Percentiles rank a stretch among this genome's conserved stretches.
Evolutionary conservation across 495 filamentous ascomycete species (phyloP).

Genomic region (Apodospora peruviana): DNA sequence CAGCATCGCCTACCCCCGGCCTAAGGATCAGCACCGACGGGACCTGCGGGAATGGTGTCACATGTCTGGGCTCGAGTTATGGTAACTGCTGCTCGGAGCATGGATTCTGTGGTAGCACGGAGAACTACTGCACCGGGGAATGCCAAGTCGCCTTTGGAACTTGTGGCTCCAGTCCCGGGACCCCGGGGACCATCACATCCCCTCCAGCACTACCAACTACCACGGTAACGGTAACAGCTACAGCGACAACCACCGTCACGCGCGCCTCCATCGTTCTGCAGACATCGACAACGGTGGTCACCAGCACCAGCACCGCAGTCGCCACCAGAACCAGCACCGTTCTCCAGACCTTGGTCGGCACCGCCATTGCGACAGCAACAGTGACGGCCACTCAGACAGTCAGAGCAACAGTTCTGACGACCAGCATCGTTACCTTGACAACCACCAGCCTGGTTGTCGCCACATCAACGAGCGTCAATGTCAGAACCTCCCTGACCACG

Average conservation of each 20-base stretch:
- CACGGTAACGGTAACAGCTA: slow-evolving; percentile 12
- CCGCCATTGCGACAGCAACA: slow-evolving; percentile 8
- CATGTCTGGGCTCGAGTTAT: slow-evolving; percentile 33
- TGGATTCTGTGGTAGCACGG: slow-evolving; percentile 33
- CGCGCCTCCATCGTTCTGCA: slow-evolving; percentile 7
- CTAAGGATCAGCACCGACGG: slow-evolving; percentile 27
- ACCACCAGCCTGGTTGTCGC: slow-evolving; percentile 6
- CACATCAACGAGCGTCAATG: slow-evolving; percentile 1
- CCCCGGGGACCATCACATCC: slow-evolving; percentile 1
- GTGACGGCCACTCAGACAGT: slow-evolving; percentile 7
- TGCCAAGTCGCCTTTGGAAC: slow-evolving; percentile 33
- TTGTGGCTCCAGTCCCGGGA: slow-evolving; percentile 12
- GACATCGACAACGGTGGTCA: slow-evolving; percentile 12
- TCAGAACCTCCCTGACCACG: slow-evolving; percentile 4
- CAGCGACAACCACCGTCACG: slow-evolving; percentile 6
- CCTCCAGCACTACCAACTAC: slow-evolving; percentile 7
- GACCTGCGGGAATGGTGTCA: slow-evolving; percentile 32
- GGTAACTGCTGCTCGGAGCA: slow-evolving; percentile 39
- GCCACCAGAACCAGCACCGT: slow-evolving; percentile 7
- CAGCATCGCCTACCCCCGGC: background rate
- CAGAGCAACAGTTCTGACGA: slow-evolving; percentile 1
- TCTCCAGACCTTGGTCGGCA: slow-evolving; percentile 6
- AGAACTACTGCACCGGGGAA: slow-evolving; percentile 32
- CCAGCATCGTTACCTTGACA: slow-evolving; percentile 7
- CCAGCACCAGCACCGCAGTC: slow-evolving; percentile 3